A percentile compares a stretch with the other conserved stretches of the same genome.
phyloP scores from a whole-genome alignment of 2,329 filamentous ascomycete genomes.

The Sarocladiaceae sp. region DNA sequence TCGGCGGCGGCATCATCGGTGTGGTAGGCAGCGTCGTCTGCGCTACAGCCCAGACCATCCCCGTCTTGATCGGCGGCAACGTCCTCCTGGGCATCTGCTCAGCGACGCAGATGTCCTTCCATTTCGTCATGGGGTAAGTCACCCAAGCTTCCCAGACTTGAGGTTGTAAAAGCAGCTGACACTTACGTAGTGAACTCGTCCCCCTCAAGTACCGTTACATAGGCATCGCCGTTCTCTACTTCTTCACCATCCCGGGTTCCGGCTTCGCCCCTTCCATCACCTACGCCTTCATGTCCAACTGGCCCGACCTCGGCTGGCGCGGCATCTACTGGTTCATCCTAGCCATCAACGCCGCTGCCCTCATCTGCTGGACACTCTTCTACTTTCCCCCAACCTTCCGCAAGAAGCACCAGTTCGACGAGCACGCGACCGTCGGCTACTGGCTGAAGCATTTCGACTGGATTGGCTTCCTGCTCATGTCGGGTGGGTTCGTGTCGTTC shows the following conservation, averaged over 20 bases:
- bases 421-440: neutral
- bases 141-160: too few species aligned
- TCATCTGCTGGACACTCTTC: slow-evolving; percentile 12
- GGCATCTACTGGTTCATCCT: slow-evolving; percentile 16
- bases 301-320: slow-evolving; percentile 14
- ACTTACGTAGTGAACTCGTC: too few species aligned
- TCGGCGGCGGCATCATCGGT: slow-evolving; percentile 15
- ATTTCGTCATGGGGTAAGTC: slow-evolving; percentile 17
- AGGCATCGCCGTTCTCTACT: slow-evolving; percentile 12
- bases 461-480: slow-evolving; percentile 42
- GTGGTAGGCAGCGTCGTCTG: slow-evolving; percentile 13
- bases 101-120: slow-evolving; percentile 15
- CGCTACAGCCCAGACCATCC: slow-evolving; percentile 11
- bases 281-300: slow-evolving; percentile 13
- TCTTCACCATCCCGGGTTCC: slow-evolving; percentile 13
- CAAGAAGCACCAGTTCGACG: slow-evolving; percentile 13
- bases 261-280: slow-evolving; percentile 15
- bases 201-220: slow-evolving; percentile 16
- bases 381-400: slow-evolving; percentile 15
- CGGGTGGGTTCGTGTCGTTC: slow-evolving; percentile 41
- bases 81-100: slow-evolving; percentile 14
- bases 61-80: slow-evolving; percentile 15
- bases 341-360: slow-evolving; percentile 14
- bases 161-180: too few species aligned
- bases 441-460: slow-evolving; percentile 10